A percentile compares a stretch with the other conserved stretches of the same genome.
Evolutionary conservation across 306 rosid genomes (phyloP).

Genomic region (Castanea sativa): DNA sequence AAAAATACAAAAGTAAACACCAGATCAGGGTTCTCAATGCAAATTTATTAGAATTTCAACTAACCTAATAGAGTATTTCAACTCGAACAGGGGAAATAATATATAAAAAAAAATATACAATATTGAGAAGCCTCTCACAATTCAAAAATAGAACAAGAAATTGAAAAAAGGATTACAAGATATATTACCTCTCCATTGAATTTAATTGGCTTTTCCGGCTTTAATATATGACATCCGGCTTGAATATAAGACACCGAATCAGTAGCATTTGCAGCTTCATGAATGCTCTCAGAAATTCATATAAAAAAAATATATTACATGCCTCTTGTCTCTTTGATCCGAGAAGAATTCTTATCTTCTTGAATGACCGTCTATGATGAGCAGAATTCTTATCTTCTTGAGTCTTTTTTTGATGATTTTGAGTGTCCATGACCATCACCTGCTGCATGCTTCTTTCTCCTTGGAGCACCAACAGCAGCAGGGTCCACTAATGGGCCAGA

Average conservation of each 20-base stretch:
- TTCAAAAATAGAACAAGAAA: constrained; percentile 41
- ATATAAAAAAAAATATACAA: constrained; percentile 61
- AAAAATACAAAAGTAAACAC: constrained; percentile 6
- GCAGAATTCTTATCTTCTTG: constrained; percentile 32
- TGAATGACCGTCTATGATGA: constrained; percentile 42
- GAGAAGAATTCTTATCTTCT: constrained; percentile 31
- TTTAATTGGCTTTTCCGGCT: constrained; percentile 46
- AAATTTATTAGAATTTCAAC: constrained; percentile 44
- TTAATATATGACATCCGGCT: constrained; percentile 23
- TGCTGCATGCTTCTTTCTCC: constrained; percentile 71
- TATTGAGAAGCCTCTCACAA: constrained; percentile 47
- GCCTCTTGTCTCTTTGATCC: constrained; percentile 25
- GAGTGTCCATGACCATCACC: constrained; percentile 61
- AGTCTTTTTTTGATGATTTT: constrained; percentile 52
- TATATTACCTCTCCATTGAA: constrained; percentile 50
- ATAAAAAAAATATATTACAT: constrained; percentile 35
- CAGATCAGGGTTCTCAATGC: constrained; percentile 25
- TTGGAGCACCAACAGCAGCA: constrained; percentile 57
- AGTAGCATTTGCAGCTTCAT: constrained; percentile 55
- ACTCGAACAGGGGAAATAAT: constrained; percentile 17
- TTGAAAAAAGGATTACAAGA: constrained; percentile 44
- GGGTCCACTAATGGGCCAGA: constrained; percentile 89
- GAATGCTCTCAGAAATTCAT: constrained; percentile 43
- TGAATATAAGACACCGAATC: constrained; percentile 26
- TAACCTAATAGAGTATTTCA: constrained; percentile 38